Conservation (phyloP, 2,329 filamentous ascomycete genomes). For the Geoglossum cookeanum region DNA sequence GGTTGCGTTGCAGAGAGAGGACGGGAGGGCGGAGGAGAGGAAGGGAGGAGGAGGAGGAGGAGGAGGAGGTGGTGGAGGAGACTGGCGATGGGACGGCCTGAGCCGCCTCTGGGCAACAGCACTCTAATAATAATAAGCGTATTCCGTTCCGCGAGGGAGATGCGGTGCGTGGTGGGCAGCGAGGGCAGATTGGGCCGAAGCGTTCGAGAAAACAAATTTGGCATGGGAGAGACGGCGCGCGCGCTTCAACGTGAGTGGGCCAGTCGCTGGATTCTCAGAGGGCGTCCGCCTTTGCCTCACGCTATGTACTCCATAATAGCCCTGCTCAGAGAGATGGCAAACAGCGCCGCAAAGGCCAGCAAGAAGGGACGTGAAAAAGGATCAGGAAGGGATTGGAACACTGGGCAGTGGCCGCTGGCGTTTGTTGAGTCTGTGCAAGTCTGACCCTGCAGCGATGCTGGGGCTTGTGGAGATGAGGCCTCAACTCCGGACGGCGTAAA, state of each 20-base stretch:
- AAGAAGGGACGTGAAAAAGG: not conserved
- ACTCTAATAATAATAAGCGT: not conserved
- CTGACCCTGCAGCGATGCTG: not conserved
- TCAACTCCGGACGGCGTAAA: not conserved
- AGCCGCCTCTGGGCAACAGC: not conserved
- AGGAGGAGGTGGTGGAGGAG: not conserved
- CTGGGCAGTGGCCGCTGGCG: not conserved
- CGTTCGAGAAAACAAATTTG: slow-evolving; percentile 2
- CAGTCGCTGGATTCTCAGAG: not conserved
- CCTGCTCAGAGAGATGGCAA: too few relatives aligned
- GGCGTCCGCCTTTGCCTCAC: not conserved
- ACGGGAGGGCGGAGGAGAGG: not conserved
- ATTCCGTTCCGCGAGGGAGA: not conserved
- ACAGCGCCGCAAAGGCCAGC: not conserved
- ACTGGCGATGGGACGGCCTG: not conserved
- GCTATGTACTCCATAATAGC: too few relatives aligned
- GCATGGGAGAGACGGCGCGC: not conserved
- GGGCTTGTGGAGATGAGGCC: not conserved
- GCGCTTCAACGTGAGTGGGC: not conserved
- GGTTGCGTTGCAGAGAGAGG: not conserved
- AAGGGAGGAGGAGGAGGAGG: not conserved
- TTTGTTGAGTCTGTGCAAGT: not conserved
- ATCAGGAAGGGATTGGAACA: not conserved
- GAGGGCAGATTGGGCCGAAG: not conserved
- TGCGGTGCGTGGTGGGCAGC: not conserved